Evolutionary conservation across 495 filamentous ascomycete species (phyloP).

Genomic region (Penicillium odoratum): DNA sequence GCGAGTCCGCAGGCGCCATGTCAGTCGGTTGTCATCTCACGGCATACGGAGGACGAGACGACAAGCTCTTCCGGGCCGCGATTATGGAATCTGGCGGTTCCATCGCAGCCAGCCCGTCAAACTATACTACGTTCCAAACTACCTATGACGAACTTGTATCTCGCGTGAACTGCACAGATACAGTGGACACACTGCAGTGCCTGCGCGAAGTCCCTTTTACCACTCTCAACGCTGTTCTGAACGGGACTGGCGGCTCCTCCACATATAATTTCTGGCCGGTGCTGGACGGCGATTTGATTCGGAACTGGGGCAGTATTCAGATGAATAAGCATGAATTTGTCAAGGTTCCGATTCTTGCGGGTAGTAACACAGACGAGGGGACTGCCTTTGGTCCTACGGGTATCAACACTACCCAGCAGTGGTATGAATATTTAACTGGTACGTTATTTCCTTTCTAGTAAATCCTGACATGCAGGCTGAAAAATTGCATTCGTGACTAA

Average conservation of each 20-base stretch:
- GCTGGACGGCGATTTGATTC: conserved; percentile 54
- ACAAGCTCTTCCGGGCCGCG: conserved; percentile 43
- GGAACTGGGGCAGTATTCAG: conserved; percentile 34
- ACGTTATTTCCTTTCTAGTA: conserved; percentile 2
- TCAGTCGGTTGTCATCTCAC: conserved; percentile 53
- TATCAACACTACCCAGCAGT: conserved; percentile 47
- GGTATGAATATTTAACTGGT: conserved; percentile 46
- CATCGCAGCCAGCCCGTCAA: conserved; percentile 31
- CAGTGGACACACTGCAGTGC: conserved; percentile 44
- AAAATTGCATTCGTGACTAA: conserved; percentile 3
- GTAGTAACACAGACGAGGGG: conserved; percentile 53
- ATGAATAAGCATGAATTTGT: conserved; percentile 41
- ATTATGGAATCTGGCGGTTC: conserved; percentile 52
- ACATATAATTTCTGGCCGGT: conserved; percentile 43
- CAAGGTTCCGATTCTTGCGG: conserved; percentile 49
- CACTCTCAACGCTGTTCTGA: conserved; percentile 40
- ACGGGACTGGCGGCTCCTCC: conserved; percentile 30
- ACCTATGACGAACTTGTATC: conserved; percentile 43
- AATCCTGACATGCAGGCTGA: not conserved
- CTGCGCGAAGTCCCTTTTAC: conserved; percentile 48
- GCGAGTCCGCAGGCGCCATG: conserved; percentile 60
- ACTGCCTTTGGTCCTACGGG: conserved; percentile 42
- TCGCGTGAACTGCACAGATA: conserved; percentile 35
- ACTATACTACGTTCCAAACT: conserved; percentile 35
- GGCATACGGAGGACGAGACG: conserved; percentile 51